phyloP scores from a whole-genome alignment of 257 asterid genomes.

The Capsicum rhomboideum region DNA sequence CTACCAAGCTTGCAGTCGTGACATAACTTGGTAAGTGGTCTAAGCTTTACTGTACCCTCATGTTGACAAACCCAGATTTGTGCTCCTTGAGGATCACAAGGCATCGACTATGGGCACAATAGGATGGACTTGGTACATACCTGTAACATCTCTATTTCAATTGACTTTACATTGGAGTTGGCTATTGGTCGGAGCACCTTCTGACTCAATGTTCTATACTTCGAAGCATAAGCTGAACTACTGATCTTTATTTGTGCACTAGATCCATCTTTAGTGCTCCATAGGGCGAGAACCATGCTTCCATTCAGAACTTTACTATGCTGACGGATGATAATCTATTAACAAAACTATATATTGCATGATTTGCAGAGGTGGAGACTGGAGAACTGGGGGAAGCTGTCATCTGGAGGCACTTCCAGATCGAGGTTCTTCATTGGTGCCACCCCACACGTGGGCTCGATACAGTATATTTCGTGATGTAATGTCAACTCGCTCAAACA shows the following conservation, averaged over 20 bases:
- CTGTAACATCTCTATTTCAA: not conserved
- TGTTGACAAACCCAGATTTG: not conserved
- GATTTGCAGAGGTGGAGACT: slow-evolving; percentile 74
- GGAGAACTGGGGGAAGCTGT: slow-evolving; percentile 78
- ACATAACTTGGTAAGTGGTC: not conserved
- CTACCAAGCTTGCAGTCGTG: not conserved
- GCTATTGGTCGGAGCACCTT: not conserved
- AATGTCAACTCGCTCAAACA: slow-evolving; percentile 19
- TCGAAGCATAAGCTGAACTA: not conserved
- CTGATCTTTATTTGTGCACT: not conserved
- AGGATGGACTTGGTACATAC: not conserved
- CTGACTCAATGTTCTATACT: not conserved
- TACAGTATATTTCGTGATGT: slow-evolving; percentile 37
- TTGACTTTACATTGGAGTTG: not conserved
- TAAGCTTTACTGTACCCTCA: not conserved
- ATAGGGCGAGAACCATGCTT: not conserved
- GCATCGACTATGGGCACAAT: not conserved
- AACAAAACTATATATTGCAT: not conserved
- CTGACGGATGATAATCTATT: not conserved
- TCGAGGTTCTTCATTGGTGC: slow-evolving; percentile 56
- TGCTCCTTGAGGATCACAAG: not conserved
- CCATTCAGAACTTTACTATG: not conserved
- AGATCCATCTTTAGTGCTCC: not conserved
- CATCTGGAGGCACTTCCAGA: slow-evolving; percentile 80
- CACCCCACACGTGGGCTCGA: slow-evolving; percentile 55